Evolutionary conservation across 495 filamentous ascomycete genomes (phyloP).

Genomic region (Letharia columbiana): DNA sequence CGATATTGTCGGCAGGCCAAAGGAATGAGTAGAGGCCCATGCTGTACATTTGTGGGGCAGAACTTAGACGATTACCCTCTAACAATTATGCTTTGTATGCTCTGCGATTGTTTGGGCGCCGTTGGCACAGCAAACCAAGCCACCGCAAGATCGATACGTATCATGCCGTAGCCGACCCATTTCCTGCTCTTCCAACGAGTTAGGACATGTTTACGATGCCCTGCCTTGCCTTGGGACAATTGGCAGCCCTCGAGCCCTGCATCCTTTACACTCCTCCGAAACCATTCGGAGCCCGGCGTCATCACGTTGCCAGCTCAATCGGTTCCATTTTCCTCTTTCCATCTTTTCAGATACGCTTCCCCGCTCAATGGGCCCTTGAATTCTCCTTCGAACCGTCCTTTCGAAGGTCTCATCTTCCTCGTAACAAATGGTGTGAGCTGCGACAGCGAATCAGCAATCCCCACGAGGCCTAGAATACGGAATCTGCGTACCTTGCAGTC

Average conservation of each 20-base stretch:
- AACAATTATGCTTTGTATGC: not conserved
- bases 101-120: not conserved
- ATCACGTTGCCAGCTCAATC: conserved; percentile 33
- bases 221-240: not conserved
- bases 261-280: not conserved
- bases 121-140: not conserved
- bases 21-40: no score
- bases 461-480: not conserved
- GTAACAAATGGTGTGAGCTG: conserved; percentile 88
- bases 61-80: not conserved
- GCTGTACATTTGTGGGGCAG: not conserved
- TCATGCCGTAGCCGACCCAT: not conserved
- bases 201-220: not conserved
- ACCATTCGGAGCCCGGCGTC: not conserved
- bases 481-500: conserved; percentile 58
- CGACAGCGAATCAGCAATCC: conserved; percentile 23
- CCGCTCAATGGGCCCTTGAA: conserved; percentile 47
- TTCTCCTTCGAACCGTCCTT: conserved; percentile 43
- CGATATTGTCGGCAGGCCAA: no score
- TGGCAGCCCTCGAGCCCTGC: not conserved
- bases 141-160: not conserved
- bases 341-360: conserved; percentile 49
- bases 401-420: conserved; percentile 43
- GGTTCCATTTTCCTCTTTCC: conserved; percentile 62
- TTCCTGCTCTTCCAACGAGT: not conserved